Evolutionary conservation across 2,329 filamentous ascomycete species (phyloP), one percentile per base, ranked within the genome.

Genomic region (Fusarium chlamydosporum): DNA sequence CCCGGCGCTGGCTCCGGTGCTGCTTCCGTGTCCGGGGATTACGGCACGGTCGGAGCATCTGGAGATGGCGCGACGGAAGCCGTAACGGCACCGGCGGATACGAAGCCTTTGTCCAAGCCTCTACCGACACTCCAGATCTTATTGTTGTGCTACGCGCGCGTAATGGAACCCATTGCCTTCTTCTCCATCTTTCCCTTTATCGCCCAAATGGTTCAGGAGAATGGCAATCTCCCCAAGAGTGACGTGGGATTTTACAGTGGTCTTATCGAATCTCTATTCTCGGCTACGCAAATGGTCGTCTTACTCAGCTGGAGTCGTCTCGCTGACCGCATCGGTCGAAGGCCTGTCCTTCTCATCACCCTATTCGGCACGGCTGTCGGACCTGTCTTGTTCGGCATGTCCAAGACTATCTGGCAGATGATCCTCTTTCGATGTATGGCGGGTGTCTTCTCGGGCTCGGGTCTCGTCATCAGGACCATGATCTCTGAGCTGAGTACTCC

Each of bases 171-270:
- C 1, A 85, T 94, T 40, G 91, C 91, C n/a, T 95, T 93, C 81
- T 95, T 94, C 81, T 88, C 85, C 76, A 93, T 95, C 76, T 92
- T 95, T 72, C 91, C 92, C 1, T 95, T 92, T 79, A 86, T 96
- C 78, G 92, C 89, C 73, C 83, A 90, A 74, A 95, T 95, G 92
- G 88, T 92, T 37, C 82, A 87, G 77, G 82, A 86, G 58, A 90
- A 89, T 61, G 91, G 91, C 11, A 74, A 82, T 12, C 79, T 95
- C 3, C 77, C 83, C 2, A 81, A 87, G 43, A 80, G 85, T n/a
- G 89, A 93, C 76, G 88, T 93, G 5, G 92, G 92, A 3, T 95
- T 94, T 80, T 95, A 93, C 81, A 88, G 85, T 59, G 92, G 92
- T 3, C 80, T 94, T 13, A 93, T 95, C 75, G 89, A 91, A 80